A percentile compares a stretch with the other conserved stretches of the same genome.
phyloP scores from a whole-genome alignment of 495 filamentous ascomycete species.

The Trichoderma erinaceum region DNA sequence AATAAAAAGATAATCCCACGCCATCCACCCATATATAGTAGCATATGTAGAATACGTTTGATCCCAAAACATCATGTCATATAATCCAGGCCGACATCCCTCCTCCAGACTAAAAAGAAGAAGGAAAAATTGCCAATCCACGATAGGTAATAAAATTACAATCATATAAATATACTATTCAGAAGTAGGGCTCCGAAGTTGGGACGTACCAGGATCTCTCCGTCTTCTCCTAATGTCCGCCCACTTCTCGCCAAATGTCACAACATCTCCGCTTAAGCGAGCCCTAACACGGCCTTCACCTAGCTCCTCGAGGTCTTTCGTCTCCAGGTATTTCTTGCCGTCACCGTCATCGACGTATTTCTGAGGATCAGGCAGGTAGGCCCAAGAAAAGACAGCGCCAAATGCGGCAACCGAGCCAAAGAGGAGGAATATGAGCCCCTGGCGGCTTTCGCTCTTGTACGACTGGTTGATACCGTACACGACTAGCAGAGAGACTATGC shows the following conservation, averaged over 20 bases:
- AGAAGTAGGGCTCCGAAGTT: conserved; percentile 1
- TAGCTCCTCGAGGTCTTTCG: conserved; percentile 29
- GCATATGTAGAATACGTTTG: background rate
- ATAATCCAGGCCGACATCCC: background rate
- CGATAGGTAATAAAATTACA: background rate
- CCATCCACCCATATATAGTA: background rate
- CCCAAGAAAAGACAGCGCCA: conserved; percentile 32
- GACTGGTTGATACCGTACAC: conserved; percentile 41
- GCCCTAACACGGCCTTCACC: conserved; percentile 27
- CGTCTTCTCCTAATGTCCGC: conserved; percentile 20
- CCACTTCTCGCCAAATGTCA: conserved; percentile 27
- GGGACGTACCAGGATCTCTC: conserved; percentile 14
- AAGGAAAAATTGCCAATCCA: background rate
- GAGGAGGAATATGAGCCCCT: conserved; percentile 32
- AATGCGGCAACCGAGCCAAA: conserved; percentile 31
- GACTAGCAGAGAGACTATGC: conserved; percentile 54
- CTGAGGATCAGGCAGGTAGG: conserved; percentile 31
- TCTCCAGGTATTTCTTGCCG: conserved; percentile 22
- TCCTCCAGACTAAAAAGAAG: background rate
- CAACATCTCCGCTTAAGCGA: conserved; percentile 24
- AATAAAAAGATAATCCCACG: background rate
- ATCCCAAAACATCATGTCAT: background rate
- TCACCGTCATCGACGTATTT: conserved; percentile 20
- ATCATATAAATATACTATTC: background rate
- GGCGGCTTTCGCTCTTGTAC: conserved; percentile 24